Evolutionary conservation across 805 yeast species (phyloP).

Genomic region (Danielia reshetovae): DNA sequence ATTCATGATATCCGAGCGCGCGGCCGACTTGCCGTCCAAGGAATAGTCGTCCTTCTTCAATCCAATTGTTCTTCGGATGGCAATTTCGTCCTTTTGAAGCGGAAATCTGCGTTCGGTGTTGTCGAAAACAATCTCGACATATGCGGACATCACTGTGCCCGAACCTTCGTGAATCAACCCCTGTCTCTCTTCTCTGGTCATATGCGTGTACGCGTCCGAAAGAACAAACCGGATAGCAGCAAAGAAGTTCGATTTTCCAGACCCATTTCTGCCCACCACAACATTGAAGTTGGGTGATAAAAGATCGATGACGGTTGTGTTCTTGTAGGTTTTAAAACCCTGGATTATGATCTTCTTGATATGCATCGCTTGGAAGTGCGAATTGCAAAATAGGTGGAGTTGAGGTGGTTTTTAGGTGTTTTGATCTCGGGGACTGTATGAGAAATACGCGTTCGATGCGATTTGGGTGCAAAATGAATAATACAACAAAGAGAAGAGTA

Average conservation of each 20-base stretch:
- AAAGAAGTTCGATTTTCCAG: slow-evolving; percentile 90
- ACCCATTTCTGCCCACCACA: slow-evolving; percentile 86
- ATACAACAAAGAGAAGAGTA: too few relatives aligned
- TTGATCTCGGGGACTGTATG: too few relatives aligned
- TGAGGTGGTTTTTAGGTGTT: too few relatives aligned
- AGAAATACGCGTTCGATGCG: too few relatives aligned
- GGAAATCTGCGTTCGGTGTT: slow-evolving; percentile 76
- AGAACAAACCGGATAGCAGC: slow-evolving; percentile 92
- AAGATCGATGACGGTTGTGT: slow-evolving; percentile 70
- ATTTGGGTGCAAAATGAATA: too few relatives aligned
- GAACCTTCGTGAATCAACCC: slow-evolving; percentile 88
- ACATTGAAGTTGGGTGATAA: slow-evolving; percentile 83
- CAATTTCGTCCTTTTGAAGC: slow-evolving; percentile 61
- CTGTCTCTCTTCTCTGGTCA: slow-evolving; percentile 81
- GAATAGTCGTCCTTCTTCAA: slow-evolving; percentile 88
- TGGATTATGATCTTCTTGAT: slow-evolving; percentile 65
- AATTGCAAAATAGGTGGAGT: too few relatives aligned
- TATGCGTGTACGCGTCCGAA: slow-evolving; percentile 82
- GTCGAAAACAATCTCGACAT: slow-evolving; percentile 85
- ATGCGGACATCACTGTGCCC: slow-evolving; percentile 86
- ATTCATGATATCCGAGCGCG: slow-evolving; percentile 76
- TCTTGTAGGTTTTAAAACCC: slow-evolving; percentile 91
- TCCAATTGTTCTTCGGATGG: slow-evolving; percentile 87
- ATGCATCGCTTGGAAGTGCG: slow-evolving; percentile 34
- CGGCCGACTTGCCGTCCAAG: slow-evolving; percentile 72